Evolutionary conservation across 805 yeast genomes (phyloP).

Genomic region (Hanseniaspora taiwanica): DNA sequence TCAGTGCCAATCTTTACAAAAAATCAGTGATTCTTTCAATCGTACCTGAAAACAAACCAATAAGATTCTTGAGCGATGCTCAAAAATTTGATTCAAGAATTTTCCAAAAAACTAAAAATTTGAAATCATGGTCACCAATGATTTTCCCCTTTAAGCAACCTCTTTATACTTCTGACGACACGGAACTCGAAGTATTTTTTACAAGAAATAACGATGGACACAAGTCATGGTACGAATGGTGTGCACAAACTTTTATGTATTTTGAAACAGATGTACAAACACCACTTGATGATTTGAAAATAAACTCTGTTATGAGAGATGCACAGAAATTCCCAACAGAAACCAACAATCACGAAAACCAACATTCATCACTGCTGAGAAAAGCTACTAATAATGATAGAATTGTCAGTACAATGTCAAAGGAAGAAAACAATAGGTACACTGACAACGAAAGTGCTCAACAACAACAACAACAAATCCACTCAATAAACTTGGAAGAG

Average conservation of each 20-base stretch:
- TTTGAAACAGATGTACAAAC: conserved; percentile 10
- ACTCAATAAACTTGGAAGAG: no score
- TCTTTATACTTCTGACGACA: conserved; percentile 36
- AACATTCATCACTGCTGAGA: conserved; percentile 3
- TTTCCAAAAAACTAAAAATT: conserved; percentile 26
- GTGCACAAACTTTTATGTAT: conserved; percentile 37
- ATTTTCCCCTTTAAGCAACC: conserved; percentile 50
- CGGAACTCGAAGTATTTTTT: conserved; percentile 39
- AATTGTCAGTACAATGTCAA: no score
- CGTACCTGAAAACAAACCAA: conserved; percentile 14
- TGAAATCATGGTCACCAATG: conserved; percentile 58
- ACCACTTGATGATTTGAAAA: neutral
- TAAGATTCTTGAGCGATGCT: conserved; percentile 7
- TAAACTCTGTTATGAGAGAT: no score
- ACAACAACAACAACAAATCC: no score
- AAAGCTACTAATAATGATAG: no score
- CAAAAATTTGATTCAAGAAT: neutral
- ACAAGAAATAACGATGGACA: conserved; percentile 31
- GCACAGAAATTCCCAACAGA: conserved; percentile 1
- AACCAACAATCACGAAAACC: neutral
- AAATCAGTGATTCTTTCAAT: conserved; percentile 28
- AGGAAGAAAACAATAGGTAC: no score
- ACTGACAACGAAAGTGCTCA: no score
- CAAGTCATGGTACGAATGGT: conserved; percentile 60
- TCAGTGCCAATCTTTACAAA: conserved; percentile 54